phyloP scores from a whole-genome alignment of 805 yeast genomes.

The Candida maltosa region DNA sequence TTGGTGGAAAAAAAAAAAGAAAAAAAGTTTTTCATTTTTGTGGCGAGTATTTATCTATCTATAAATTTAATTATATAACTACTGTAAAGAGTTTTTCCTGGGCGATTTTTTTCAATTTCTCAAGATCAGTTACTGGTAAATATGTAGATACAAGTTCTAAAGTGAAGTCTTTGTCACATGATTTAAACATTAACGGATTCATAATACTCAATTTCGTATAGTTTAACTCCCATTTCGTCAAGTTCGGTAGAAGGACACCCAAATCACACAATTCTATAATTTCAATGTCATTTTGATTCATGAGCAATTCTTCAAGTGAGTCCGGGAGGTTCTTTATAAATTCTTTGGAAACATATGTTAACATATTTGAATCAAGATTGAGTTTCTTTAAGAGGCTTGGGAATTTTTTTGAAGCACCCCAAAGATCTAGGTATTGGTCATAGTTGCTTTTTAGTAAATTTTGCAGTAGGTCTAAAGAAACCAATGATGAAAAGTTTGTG shows the following conservation, averaged over 20 bases:
- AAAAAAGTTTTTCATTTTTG: not conserved
- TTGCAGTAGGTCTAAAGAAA: slow-evolving; percentile 21
- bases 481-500: slow-evolving; percentile 17
- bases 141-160: slow-evolving; percentile 14
- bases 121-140: slow-evolving; percentile 11
- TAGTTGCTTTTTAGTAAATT: slow-evolving; percentile 17
- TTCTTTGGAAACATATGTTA: slow-evolving; percentile 15
- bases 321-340: slow-evolving; percentile 24
- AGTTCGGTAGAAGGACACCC: slow-evolving; percentile 16
- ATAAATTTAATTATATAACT: slow-evolving; percentile 8
- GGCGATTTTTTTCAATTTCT: slow-evolving; percentile 8
- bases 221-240: slow-evolving; percentile 13
- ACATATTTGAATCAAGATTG: slow-evolving; percentile 22
- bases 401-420: slow-evolving; percentile 15
- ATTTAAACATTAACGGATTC: slow-evolving; percentile 3
- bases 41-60: not conserved
- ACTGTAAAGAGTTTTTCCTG: slow-evolving; percentile 6
- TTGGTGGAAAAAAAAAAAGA: not conserved
- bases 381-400: slow-evolving; percentile 23
- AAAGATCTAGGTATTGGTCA: slow-evolving; percentile 13
- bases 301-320: slow-evolving; percentile 18
- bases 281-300: slow-evolving; percentile 11
- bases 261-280: slow-evolving; percentile 5
- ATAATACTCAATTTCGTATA: slow-evolving; percentile 13
- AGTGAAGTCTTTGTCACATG: slow-evolving; percentile 4